Percentiles rank a stretch among this genome's conserved stretches.
These are phyloP conservation scores for Tagetes erecta DNA, from an alignment of 129 eudicot genomes.

Conservation along the genomic window DNA sequence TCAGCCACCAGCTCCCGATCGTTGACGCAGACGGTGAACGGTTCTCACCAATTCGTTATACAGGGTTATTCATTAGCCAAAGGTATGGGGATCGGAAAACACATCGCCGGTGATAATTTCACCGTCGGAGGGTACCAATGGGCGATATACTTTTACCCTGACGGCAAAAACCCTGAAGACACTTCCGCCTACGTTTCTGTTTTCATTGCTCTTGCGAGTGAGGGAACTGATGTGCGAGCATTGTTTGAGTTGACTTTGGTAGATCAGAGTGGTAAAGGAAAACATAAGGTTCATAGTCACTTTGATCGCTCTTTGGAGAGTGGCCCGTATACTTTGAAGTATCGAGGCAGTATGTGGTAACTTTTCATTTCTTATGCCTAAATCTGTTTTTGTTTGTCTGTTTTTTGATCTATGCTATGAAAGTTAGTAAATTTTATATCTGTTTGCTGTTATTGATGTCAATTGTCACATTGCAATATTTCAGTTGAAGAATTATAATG, in stretches of 20 bases:
- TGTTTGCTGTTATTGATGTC: neutral
- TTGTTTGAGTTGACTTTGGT: slow-evolving; percentile 76
- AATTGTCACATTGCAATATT: neutral
- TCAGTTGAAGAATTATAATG: neutral
- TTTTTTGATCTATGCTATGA: neutral
- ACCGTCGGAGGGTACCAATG: slow-evolving; percentile 85
- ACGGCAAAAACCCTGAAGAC: slow-evolving; percentile 87
- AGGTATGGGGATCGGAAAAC: slow-evolving; percentile 88
- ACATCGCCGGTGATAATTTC: slow-evolving; percentile 83
- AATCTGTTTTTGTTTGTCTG: neutral
- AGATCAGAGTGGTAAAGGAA: slow-evolving; percentile 83
- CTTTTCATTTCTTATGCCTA: neutral
- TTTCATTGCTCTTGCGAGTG: slow-evolving; percentile 82
- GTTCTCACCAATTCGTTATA: slow-evolving; percentile 75
- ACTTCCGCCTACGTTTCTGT: slow-evolving; percentile 78
- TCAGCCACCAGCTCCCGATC: slow-evolving; percentile 71
- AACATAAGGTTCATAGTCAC: slow-evolving; percentile 86
- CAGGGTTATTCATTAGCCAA: slow-evolving; percentile 84
- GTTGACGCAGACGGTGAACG: slow-evolving; percentile 76
- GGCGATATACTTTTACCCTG: slow-evolving; percentile 92
- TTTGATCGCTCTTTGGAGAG: slow-evolving; percentile 82
- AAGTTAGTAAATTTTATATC: no score
- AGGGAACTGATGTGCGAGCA: slow-evolving; percentile 87
- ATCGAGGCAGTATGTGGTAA: slow-evolving; percentile 93
- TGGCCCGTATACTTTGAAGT: slow-evolving; percentile 83